Evolutionary conservation across 1,284 basidiomycete species (phyloP).

Genomic region (Ceratobasidium papillatum): DNA sequence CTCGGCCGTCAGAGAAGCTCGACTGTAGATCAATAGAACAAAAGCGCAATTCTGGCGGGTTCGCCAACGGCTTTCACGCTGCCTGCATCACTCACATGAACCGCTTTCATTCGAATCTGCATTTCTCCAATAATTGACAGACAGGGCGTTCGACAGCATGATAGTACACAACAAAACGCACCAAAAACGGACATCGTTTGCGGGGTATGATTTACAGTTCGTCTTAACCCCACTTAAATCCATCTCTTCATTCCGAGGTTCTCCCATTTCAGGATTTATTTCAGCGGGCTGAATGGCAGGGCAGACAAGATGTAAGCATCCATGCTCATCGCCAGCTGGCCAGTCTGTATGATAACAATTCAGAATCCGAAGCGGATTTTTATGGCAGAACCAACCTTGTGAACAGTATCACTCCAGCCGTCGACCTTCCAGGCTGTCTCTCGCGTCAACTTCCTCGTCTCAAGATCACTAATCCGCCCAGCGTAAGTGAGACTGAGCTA

Average conservation of each 20-base stretch:
- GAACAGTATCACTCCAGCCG: constrained; percentile 93
- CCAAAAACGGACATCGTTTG: constrained; percentile 4
- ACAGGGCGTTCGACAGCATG: not conserved
- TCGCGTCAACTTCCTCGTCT: constrained; percentile 80
- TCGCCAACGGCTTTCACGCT: not conserved
- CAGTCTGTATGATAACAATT: constrained; percentile 62
- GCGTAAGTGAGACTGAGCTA: constrained; percentile 33
- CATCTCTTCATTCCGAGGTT: constrained; percentile 1
- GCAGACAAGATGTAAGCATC: constrained; percentile 78
- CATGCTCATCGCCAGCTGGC: constrained; percentile 79
- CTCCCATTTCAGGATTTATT: constrained; percentile 54
- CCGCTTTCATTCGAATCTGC: constrained; percentile 17
- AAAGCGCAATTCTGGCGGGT: constrained; percentile 8
- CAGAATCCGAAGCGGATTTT: constrained; percentile 18
- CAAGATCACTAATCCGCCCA: constrained; percentile 66
- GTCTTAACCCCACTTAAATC: not conserved
- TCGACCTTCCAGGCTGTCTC: constrained; percentile 92
- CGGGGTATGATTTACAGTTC: not conserved
- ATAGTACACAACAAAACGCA: constrained; percentile 25
- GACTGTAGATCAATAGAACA: constrained; percentile 1
- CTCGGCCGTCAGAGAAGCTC: constrained; percentile 5
- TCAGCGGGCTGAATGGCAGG: constrained; percentile 80
- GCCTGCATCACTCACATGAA: constrained; percentile 10
- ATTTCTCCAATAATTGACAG: constrained; percentile 18
- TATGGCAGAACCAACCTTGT: constrained; percentile 67